Evolutionary conservation across 2,329 filamentous ascomycete genomes (phyloP), one percentile per base, ranked within the genome.

Genomic region (Hymenoscyphus scutula): DNA sequence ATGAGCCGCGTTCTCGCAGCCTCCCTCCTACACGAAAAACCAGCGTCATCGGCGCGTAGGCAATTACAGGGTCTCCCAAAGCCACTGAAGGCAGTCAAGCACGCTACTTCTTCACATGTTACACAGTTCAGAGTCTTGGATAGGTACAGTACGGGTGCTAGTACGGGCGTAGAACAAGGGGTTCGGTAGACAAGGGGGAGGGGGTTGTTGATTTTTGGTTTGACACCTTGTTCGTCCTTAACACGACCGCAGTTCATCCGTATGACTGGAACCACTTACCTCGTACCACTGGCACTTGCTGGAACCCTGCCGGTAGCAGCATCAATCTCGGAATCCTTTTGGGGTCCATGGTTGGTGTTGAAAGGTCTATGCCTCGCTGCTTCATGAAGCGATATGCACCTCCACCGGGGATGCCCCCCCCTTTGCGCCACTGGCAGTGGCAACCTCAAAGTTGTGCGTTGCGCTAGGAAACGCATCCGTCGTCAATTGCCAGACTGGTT

Each of bases 401-500:
- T 13, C 19, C 19, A 51, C 45, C 41, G 41, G 41, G 58, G 27
- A 59, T n/a, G 17, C 41, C 29, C 32, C 25, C 58, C 58, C n/a
- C 13, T 30, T 34, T 53, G 23, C 29, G 29, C 45, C 27, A 17
- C 45, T 48, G 19, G 29, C 58, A 53, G 27, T 30, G 29, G 13
- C 25, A 58, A 38, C 45, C 19, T 51, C 45, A 51, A 23, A 23
- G 45, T 25, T 51, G 41, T 23, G 45, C 45, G 3, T 17, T 15
- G 45, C 45, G 17, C 48, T 37, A 37, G 34, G 4, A 37, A 37
- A 37, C 34, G 34, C 25, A 30, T 13, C 25, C 41, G 23, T 59
- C 57, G 58, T 59, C 48, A 53, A 19, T 59, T 53, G 29, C 58
- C 58, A 41, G 19, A 37, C 41, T 38, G 23, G 58, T 54, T 59